phyloP scores from a whole-genome alignment of 345 rosid species.

The Kandelia obovata region DNA sequence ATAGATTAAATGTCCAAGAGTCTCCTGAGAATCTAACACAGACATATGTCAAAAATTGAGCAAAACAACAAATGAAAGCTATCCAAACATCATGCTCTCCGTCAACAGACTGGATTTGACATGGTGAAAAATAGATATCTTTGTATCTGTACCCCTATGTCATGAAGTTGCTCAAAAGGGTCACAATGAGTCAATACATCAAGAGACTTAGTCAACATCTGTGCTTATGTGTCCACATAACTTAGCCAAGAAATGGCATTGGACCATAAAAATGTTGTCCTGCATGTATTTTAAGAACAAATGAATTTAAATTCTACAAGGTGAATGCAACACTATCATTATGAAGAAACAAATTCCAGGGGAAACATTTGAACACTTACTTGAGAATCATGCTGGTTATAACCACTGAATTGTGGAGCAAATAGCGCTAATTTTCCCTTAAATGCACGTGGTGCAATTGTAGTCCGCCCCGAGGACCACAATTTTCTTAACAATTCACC shows the following conservation, averaged over 20 bases:
- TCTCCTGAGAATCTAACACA: neutral
- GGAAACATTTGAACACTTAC: slow-evolving; percentile 37
- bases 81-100: too few relatives aligned
- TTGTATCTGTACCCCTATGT: too few relatives aligned
- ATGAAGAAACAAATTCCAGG: neutral
- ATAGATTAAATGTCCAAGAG: neutral
- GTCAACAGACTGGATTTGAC: too few relatives aligned
- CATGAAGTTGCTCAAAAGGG: too few relatives aligned
- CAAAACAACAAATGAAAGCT: too few relatives aligned
- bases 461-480: slow-evolving; percentile 67
- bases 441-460: slow-evolving; percentile 70
- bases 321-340: neutral
- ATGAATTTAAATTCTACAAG: too few relatives aligned
- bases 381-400: slow-evolving; percentile 98
- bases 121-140: too few relatives aligned
- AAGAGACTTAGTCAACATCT: neutral
- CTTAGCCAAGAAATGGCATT: neutral
- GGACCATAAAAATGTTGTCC: neutral
- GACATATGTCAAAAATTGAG: too few relatives aligned
- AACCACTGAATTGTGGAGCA: slow-evolving; percentile 97
- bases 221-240: neutral
- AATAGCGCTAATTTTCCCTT: slow-evolving; percentile 81
- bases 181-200: neutral
- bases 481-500: slow-evolving; percentile 79
- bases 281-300: neutral